A percentile compares a stretch with the other conserved stretches of the same genome.
Evolutionary conservation across 768 basidiomycete genomes (phyloP).

Genomic region (Serendipita sp.): DNA sequence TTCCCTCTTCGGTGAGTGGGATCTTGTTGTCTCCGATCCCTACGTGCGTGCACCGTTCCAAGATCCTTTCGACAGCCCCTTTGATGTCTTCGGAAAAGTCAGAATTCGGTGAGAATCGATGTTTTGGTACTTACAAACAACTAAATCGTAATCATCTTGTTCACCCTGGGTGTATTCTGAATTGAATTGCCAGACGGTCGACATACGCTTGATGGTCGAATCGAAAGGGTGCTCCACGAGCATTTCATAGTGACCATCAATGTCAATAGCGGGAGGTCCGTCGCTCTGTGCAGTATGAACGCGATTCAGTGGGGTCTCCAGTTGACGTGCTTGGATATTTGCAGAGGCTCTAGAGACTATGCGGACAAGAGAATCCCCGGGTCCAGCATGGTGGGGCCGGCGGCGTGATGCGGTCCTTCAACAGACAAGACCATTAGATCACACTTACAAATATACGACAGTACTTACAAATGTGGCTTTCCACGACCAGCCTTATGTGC

Average conservation of each 20-base stretch:
- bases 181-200: not conserved
- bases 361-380: not conserved
- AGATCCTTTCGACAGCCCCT: slow-evolving; percentile 29
- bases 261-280: not conserved
- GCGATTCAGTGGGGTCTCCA: not conserved
- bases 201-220: slow-evolving; percentile 36
- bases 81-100: slow-evolving; percentile 14
- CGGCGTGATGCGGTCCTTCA: not conserved
- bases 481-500: slow-evolving; percentile 33
- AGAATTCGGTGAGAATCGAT: not conserved
- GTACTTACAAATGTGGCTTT: slow-evolving; percentile 1
- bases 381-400: not conserved
- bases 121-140: not conserved
- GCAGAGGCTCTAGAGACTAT: not conserved
- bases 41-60: slow-evolving; percentile 28
- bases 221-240: slow-evolving; percentile 24
- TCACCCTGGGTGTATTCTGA: not conserved
- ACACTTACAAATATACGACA: not conserved
- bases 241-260: slow-evolving; percentile 5
- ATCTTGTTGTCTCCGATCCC: slow-evolving; percentile 14
- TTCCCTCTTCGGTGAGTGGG: slow-evolving; percentile 14
- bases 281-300: not conserved
- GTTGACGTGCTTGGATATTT: not conserved
- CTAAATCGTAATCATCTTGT: not conserved
- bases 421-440: not conserved